Evolutionary conservation across 129 eudicot species (phyloP), one percentile per base, ranked within the genome.

Genomic region (Arctium lappa): DNA sequence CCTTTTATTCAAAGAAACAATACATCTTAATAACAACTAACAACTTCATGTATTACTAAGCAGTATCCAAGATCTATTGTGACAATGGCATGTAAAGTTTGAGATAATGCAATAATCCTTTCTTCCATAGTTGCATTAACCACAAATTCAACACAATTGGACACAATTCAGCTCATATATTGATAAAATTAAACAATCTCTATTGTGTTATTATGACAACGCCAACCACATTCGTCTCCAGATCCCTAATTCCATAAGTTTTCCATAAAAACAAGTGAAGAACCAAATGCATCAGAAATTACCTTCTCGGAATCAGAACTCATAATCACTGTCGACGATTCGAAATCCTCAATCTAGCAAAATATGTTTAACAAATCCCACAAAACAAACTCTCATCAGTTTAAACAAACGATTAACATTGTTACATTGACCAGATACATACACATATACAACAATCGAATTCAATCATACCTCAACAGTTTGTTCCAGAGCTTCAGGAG

Each of bases 401-500:
- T 38, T 11, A 62, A 29, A 85, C 69, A 76, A 72, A 32, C 34
- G 7, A n/a, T n/a, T n/a, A 56, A 22, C 37, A 70, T n/a, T n/a
- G n/a, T n/a, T n/a, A 68, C 42, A 46, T 2, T 79, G 10, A 27
- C 70, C 44, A 33, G 75, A 82, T 38, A 27, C 39, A 31, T 16
- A 16, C 62, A 38, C n/a, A n/a, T 30, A 48, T 3, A 15, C 12
- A 34, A 11, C 66, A 22, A 62, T 69, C 60, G 39, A 76, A 71
- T 37, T 22, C 13, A 13, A 74, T 15, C 32, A 62, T 42, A 74
- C 88, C 82, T 76, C 82, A 12, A 84, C 33, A 69, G 89, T 33
- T 74, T 88, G 85, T 65, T 89, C 92, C 88, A 92, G 70, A 9
- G 79, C 81, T 81, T 92, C 90, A 79, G 94, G 91, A 70, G 90